A percentile compares a stretch with the other conserved stretches of the same genome.
Evolutionary conservation across 2,329 filamentous ascomycete species (phyloP).

Genomic region (Sclerotinia subarctica): DNA sequence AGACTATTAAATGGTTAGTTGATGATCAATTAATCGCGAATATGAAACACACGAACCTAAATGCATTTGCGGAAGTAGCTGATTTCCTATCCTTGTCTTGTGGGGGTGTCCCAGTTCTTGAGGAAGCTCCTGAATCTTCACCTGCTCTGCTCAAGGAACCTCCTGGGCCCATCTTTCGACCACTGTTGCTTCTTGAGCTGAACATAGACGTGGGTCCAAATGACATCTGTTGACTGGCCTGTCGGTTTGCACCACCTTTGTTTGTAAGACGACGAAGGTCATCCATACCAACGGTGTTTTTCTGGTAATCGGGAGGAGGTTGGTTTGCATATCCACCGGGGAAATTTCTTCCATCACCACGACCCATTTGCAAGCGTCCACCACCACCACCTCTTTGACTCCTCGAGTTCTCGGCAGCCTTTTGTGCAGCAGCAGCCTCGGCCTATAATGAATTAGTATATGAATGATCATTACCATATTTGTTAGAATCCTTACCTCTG

Average conservation of each 20-base stretch:
- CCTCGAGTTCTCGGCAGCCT: slow-evolving; percentile 69
- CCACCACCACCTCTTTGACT: slow-evolving; percentile 61
- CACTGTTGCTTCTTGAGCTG: slow-evolving; percentile 85
- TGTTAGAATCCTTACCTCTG: slow-evolving; percentile 54
- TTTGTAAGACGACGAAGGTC: slow-evolving; percentile 78
- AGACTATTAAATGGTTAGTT: slow-evolving; percentile 44
- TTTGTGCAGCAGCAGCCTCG: slow-evolving; percentile 74
- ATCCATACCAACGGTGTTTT: slow-evolving; percentile 85
- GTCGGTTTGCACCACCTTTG: slow-evolving; percentile 56
- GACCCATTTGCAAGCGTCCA: slow-evolving; percentile 70
- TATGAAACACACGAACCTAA: slow-evolving; percentile 65
- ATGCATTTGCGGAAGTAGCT: slow-evolving; percentile 79
- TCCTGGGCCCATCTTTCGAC: slow-evolving; percentile 74
- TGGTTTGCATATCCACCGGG: slow-evolving; percentile 68
- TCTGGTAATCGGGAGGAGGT: slow-evolving; percentile 65
- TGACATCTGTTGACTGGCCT: slow-evolving; percentile 57
- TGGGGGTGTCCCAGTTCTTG: slow-evolving; percentile 84
- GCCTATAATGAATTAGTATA: slow-evolving; percentile 44
- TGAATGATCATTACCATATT: not conserved
- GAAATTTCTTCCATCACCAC: slow-evolving; percentile 84
- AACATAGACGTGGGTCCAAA: slow-evolving; percentile 88
- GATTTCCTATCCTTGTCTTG: slow-evolving; percentile 61
- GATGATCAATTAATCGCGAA: not conserved
- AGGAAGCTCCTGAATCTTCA: slow-evolving; percentile 84
- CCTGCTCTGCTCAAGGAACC: slow-evolving; percentile 68